Conservation (phyloP, 2,329 filamentous ascomycete genomes). For the Penicillium sp. region DNA sequence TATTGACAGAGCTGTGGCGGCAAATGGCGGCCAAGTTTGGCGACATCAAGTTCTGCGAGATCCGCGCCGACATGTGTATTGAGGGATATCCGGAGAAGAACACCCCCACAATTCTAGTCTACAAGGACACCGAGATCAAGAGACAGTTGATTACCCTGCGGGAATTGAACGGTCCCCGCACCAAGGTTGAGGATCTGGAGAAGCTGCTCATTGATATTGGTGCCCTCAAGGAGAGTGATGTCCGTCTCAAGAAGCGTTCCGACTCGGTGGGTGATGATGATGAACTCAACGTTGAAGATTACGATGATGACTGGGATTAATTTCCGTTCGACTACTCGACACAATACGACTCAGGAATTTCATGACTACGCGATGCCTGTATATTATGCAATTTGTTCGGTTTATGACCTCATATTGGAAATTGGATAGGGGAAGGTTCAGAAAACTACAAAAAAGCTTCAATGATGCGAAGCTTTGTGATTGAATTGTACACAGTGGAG, state of each 20-base stretch:
- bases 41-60: slow-evolving; percentile 97
- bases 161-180: slow-evolving; percentile 74
- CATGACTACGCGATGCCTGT: slow-evolving; percentile 24
- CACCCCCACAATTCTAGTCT: slow-evolving; percentile 90
- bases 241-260: slow-evolving; percentile 67
- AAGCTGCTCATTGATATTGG: slow-evolving; percentile 80
- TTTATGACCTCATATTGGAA: slow-evolving; percentile 1
- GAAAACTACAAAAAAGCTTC: not conserved
- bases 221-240: slow-evolving; percentile 76
- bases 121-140: slow-evolving; percentile 89
- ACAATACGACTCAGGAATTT: slow-evolving; percentile 14
- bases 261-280: slow-evolving; percentile 61
- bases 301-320: slow-evolving; percentile 64
- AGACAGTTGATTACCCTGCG: slow-evolving; percentile 89
- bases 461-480: not conserved
- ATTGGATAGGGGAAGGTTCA: not conserved
- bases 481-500: not conserved
- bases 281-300: slow-evolving; percentile 49
- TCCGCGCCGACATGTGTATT: slow-evolving; percentile 87
- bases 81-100: slow-evolving; percentile 95
- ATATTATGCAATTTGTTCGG: slow-evolving; percentile 23
- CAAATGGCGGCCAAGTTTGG: slow-evolving; percentile 83
- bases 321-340: not conserved
- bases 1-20: slow-evolving; percentile 84
- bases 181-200: slow-evolving; percentile 75